Conservation (phyloP, 495 filamentous ascomycete genomes). For the Chaetomidium leptoderma region DNA sequence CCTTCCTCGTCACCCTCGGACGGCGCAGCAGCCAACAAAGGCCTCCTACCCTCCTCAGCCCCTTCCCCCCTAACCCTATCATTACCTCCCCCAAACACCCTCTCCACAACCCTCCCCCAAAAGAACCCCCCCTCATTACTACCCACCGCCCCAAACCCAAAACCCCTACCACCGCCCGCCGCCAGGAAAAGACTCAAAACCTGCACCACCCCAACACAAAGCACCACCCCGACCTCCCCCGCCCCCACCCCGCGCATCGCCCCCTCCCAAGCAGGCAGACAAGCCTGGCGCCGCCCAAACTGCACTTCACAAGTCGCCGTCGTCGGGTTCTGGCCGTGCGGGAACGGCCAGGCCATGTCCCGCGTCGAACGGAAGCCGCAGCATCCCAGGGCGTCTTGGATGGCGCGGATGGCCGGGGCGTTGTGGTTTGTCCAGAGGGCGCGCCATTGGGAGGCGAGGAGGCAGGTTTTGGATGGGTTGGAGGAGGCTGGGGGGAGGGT, state of each 20-base stretch:
- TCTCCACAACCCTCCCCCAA: too few species aligned
- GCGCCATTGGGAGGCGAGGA: constrained; percentile 52
- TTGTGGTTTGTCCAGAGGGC: constrained; percentile 47
- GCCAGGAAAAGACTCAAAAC: constrained; percentile 1
- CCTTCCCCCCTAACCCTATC: neutral
- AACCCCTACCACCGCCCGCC: neutral
- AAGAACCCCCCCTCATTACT: neutral
- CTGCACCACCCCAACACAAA: constrained; percentile 18
- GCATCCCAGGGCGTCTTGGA: constrained; percentile 62
- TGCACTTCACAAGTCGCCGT: constrained; percentile 4
- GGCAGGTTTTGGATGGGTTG: constrained; percentile 33
- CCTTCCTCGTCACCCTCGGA: constrained; percentile 8
- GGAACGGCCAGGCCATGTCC: constrained; percentile 59
- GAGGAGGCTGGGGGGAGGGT: constrained; percentile 24
- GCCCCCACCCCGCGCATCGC: constrained; percentile 7
- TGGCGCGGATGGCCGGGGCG: constrained; percentile 49
- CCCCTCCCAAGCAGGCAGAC: constrained; percentile 14
- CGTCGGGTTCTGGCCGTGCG: neutral
- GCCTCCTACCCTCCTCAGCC: neutral
- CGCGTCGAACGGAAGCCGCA: constrained; percentile 55
- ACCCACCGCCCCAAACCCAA: neutral
- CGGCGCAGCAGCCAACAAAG: neutral
- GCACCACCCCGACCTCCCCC: constrained; percentile 16
- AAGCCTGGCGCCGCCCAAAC: constrained; percentile 14
- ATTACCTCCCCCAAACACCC: neutral